These are phyloP conservation scores for Mycena galopus DNA, from an alignment of 768 basidiomycete genomes.

Conservation along the genomic window DNA sequence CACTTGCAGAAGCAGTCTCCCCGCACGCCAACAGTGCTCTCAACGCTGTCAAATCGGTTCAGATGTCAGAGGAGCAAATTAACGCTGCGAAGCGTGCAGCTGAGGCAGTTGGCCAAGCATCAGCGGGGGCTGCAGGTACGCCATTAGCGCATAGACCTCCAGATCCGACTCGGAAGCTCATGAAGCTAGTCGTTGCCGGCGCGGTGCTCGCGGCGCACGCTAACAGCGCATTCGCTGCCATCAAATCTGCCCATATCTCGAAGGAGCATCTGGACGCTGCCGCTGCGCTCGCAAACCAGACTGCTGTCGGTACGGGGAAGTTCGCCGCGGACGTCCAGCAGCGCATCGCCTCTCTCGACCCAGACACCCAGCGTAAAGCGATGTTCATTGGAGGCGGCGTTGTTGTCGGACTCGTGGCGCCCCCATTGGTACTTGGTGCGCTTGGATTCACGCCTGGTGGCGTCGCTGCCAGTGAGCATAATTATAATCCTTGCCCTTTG, in stretches of 20 bases:
- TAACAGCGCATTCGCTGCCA: slow-evolving; percentile 8
- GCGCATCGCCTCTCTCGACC: slow-evolving; percentile 10
- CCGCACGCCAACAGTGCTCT: slow-evolving; percentile 24
- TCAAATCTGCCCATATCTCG: slow-evolving; percentile 19
- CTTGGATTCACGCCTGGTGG: slow-evolving; percentile 18
- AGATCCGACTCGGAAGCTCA: neutral
- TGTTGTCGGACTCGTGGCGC: slow-evolving; percentile 21
- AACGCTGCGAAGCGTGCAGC: slow-evolving; percentile 20
- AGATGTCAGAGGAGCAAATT: slow-evolving; percentile 16
- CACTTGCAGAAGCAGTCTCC: slow-evolving; percentile 18
- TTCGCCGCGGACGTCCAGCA: slow-evolving; percentile 10
- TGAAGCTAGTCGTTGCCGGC: slow-evolving; percentile 16
- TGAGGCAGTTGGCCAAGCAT: slow-evolving; percentile 4
- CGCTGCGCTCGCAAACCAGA: slow-evolving; percentile 14
- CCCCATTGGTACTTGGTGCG: slow-evolving; percentile 11
- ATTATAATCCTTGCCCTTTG: slow-evolving; percentile 9
- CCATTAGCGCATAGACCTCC: slow-evolving; percentile 18
- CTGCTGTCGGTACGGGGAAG: slow-evolving; percentile 20
- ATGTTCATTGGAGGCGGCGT: slow-evolving; percentile 13
- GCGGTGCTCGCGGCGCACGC: slow-evolving; percentile 15
- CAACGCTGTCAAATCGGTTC: slow-evolving; percentile 22
- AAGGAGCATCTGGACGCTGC: slow-evolving; percentile 17
- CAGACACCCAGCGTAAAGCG: slow-evolving; percentile 13
- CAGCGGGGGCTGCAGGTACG: slow-evolving; percentile 21
- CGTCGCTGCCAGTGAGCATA: slow-evolving; percentile 20